A percentile compares a stretch with the other conserved stretches of the same genome.
These are phyloP conservation scores for Stellera chamaejasme DNA, from an alignment of 345 rosid species.

Conservation along the genomic window DNA sequence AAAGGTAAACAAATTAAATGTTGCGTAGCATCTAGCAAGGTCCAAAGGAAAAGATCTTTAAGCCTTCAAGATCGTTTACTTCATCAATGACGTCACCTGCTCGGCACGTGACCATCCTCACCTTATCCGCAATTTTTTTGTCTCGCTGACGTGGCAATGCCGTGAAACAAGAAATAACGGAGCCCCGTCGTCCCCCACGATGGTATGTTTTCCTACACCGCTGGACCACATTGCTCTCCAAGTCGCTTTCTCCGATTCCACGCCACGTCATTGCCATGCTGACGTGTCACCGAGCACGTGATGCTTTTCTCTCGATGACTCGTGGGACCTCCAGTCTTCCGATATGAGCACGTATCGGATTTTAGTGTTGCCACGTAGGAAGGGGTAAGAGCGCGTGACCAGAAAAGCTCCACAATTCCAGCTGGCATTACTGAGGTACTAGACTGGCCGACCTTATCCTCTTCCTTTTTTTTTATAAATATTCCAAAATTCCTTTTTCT, in stretches of 20 bases:
- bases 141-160: slow-evolving; percentile 15
- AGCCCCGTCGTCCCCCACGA: slow-evolving; percentile 1
- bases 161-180: neutral
- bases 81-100: slow-evolving; percentile 8
- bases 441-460: slow-evolving; percentile 70
- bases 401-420: slow-evolving; percentile 24
- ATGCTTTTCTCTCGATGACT: slow-evolving; percentile 8
- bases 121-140: slow-evolving; percentile 15
- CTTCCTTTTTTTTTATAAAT: slow-evolving; percentile 19
- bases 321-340: neutral
- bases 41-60: neutral
- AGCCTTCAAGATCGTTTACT: neutral
- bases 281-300: slow-evolving; percentile 9
- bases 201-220: slow-evolving; percentile 9
- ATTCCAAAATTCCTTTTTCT: slow-evolving; percentile 11
- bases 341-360: slow-evolving; percentile 6
- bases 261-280: slow-evolving; percentile 2
- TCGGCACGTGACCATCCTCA: slow-evolving; percentile 11
- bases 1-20: neutral
- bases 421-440: slow-evolving; percentile 43
- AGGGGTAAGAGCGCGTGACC: slow-evolving; percentile 32
- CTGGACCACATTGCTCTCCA: slow-evolving; percentile 7
- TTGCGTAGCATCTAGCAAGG: neutral
- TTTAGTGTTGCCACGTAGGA: slow-evolving; percentile 8
- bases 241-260: neutral